These are phyloP conservation scores for Choiromyces venosus DNA, from an alignment of 495 filamentous ascomycete genomes.

Conservation along the genomic window DNA sequence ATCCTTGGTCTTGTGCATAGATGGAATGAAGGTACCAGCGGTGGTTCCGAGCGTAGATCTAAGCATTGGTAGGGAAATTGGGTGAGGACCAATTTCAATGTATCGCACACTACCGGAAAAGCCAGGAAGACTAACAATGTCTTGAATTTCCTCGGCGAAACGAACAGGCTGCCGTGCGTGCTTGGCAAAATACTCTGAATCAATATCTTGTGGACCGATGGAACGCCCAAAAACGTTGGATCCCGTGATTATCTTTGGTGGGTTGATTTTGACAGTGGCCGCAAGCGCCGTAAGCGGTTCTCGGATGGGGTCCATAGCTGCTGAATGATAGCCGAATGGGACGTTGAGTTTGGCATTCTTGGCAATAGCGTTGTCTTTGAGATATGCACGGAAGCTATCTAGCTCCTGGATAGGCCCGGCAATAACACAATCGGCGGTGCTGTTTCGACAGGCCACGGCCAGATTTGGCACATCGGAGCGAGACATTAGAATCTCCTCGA, in stretches of 20 bases:
- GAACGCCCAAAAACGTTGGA: constrained; percentile 51
- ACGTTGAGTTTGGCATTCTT: constrained; percentile 67
- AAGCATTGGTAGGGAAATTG: constrained; percentile 64
- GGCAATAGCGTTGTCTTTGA: constrained; percentile 51
- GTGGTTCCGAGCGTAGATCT: constrained; percentile 58
- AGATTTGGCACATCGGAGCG: constrained; percentile 33
- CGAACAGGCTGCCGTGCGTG: constrained; percentile 70
- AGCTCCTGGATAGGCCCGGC: constrained; percentile 53
- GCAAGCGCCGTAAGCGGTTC: constrained; percentile 59
- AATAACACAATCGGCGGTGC: constrained; percentile 57
- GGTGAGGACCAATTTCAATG: constrained; percentile 66
- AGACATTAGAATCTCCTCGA: constrained; percentile 40
- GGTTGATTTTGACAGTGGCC: constrained; percentile 54
- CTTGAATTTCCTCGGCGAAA: constrained; percentile 49
- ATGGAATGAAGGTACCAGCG: constrained; percentile 54
- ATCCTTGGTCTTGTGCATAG: constrained; percentile 53
- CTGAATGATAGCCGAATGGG: constrained; percentile 76
- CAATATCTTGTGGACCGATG: constrained; percentile 52
- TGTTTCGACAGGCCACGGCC: constrained; percentile 60
- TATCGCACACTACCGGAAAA: constrained; percentile 55
- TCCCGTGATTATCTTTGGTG: constrained; percentile 59
- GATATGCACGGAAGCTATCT: constrained; percentile 53
- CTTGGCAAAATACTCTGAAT: constrained; percentile 57
- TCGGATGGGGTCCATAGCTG: constrained; percentile 71
- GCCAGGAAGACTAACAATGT: constrained; percentile 22